phyloP scores from a whole-genome alignment of 2,329 filamentous ascomycete species.

The Cladosporium cucumerinum region DNA sequence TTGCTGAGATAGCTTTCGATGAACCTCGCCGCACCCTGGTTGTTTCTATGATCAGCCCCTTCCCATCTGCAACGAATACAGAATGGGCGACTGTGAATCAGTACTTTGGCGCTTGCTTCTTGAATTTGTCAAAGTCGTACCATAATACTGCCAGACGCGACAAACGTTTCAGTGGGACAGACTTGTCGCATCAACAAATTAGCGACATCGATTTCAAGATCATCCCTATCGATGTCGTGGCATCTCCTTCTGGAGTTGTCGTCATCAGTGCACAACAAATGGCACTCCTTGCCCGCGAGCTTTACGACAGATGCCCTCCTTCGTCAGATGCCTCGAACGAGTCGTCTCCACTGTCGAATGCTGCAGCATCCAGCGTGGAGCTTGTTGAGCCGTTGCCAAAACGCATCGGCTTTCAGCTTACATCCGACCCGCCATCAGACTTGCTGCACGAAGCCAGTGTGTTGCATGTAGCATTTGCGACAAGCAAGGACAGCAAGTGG shows the following conservation, averaged over 20 bases:
- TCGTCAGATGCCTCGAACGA: constrained; percentile 31
- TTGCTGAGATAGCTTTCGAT: constrained; percentile 23
- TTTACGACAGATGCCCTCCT: constrained; percentile 69
- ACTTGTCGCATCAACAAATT: background rate
- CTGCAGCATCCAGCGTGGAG: constrained; percentile 66
- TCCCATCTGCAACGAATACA: constrained; percentile 29
- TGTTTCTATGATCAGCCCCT: constrained; percentile 72
- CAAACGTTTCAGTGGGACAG: background rate
- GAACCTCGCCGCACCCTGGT: constrained; percentile 56
- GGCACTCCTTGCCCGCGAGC: constrained; percentile 64
- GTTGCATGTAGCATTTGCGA: constrained; percentile 75
- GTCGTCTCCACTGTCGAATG: constrained; percentile 41
- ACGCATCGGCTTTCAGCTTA: constrained; percentile 71
- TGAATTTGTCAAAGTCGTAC: constrained; percentile 5
- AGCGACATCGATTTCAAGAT: constrained; percentile 72
- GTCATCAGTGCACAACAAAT: constrained; percentile 61
- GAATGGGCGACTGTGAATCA: constrained; percentile 16
- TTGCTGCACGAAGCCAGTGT: constrained; percentile 74
- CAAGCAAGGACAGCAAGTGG: constrained; percentile 74
- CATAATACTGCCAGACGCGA: background rate
- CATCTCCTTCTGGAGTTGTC: constrained; percentile 60
- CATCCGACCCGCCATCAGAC: constrained; percentile 64
- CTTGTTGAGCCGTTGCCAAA: constrained; percentile 68
- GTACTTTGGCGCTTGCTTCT: constrained; percentile 8
- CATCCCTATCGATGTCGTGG: constrained; percentile 65